A percentile compares a stretch with the other conserved stretches of the same genome.
phyloP scores from a whole-genome alignment of 257 asterid genomes.

The Osmanthus fragrans region DNA sequence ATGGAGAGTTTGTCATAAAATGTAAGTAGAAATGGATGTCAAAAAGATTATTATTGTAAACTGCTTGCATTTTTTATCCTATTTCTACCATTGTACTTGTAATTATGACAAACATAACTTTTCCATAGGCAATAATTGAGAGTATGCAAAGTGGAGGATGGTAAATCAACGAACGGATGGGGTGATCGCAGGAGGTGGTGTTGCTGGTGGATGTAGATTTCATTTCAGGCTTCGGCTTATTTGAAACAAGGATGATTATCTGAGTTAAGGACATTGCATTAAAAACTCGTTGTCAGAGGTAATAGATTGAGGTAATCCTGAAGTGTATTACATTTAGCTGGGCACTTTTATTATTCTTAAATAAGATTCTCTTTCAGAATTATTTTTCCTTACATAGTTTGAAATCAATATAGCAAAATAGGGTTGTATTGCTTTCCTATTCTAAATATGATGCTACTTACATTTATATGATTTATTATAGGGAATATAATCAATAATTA shows the following conservation, averaged over 20 bases:
- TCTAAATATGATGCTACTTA: too few relatives aligned
- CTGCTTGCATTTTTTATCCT: background rate
- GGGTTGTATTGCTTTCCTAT: too few relatives aligned
- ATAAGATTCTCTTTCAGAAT: background rate
- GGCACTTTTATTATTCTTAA: constrained; percentile 4
- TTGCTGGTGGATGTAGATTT: background rate
- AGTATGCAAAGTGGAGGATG: too few relatives aligned
- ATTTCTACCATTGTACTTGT: background rate
- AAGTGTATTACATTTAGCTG: background rate
- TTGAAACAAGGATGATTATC: background rate
- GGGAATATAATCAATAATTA: too few relatives aligned
- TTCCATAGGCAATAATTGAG: background rate
- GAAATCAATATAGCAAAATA: too few relatives aligned
- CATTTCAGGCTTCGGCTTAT: background rate
- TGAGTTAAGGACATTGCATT: background rate
- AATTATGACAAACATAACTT: background rate
- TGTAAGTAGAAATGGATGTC: background rate
- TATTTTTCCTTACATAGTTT: too few relatives aligned
- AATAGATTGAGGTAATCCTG: background rate
- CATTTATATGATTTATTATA: too few relatives aligned
- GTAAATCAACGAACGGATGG: too few relatives aligned
- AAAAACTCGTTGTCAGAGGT: background rate
- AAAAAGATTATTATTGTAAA: background rate
- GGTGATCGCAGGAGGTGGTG: background rate
- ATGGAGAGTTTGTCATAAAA: background rate